These are phyloP conservation scores for Westerdykella sp. DNA, from an alignment of 2,329 filamentous ascomycete genomes.

Conservation along the genomic window DNA sequence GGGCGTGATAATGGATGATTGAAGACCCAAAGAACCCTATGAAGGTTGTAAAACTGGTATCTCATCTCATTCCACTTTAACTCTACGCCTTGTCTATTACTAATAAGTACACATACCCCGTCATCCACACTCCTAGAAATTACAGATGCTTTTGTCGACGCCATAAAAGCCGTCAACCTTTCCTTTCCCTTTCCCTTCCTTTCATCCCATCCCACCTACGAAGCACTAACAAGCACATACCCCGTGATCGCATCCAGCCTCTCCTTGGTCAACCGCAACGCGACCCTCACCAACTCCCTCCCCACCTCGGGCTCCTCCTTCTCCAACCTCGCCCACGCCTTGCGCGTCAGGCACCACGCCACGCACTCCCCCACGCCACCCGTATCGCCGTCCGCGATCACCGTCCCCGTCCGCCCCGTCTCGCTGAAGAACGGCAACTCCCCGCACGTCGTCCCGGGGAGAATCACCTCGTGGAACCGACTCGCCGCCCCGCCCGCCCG, in stretches of 20 bases:
- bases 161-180: no score
- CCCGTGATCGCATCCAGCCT: slow-evolving; percentile 68
- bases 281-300: slow-evolving; percentile 74
- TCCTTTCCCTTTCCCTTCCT: background rate
- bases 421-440: slow-evolving; percentile 95
- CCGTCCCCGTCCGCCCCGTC: slow-evolving; percentile 79
- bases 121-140: no score
- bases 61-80: no score
- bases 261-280: slow-evolving; percentile 91
- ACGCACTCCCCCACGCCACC: slow-evolving; percentile 74
- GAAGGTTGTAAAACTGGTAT: no score
- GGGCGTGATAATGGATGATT: no score
- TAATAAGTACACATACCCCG: no score
- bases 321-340: slow-evolving; percentile 68
- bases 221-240: slow-evolving; percentile 34
- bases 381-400: slow-evolving; percentile 74
- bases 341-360: slow-evolving; percentile 70
- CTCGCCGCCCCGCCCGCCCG: slow-evolving; percentile 53
- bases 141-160: no score
- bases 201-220: slow-evolving; percentile 3
- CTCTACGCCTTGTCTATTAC: no score
- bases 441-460: slow-evolving; percentile 89
- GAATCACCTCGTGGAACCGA: slow-evolving; percentile 80
- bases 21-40: no score
- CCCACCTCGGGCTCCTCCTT: slow-evolving; percentile 68